Evolutionary conservation across 2,329 filamentous ascomycete species (phyloP), one percentile per base, ranked within the genome.

Genomic region (Aspergillus candidus): DNA sequence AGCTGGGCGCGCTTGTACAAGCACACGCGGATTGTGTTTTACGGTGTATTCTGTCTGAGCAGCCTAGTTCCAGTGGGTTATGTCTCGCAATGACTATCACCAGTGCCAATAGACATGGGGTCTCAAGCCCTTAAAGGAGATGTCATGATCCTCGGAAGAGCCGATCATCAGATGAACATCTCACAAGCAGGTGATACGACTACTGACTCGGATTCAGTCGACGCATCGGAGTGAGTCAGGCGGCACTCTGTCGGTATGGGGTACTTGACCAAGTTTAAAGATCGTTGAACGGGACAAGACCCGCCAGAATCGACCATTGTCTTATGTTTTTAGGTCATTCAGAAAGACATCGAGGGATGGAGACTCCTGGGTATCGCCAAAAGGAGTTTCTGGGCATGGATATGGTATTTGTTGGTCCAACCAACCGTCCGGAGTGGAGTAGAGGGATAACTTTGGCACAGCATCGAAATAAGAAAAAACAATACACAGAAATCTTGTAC

Each of bases 21-120:
- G 88, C 88, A 0, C 94, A 94, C 64, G 82, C 84, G 1, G 78
- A 88, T 11, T 78, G 81, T 47, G 61, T 91, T 38, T 62, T 94
- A 37, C 83, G 85, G 36, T 82, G 84, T 59, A 94, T 87, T 0
- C 91, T 90, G 83, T 86, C 88, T 0, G 83, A 86, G 53, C 89
- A 95, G 61, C 88, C 88, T 3, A 73, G 83, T 3, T 93, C 86
- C n/a, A 91, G 87, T 60, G 76, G 87, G 37, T 70, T 94, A 14
- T 94, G 88, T 59, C 71, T 95, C 14, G 86, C 83, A 0, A 88
- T 94, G 64, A 88, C 86, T 0, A 82, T 93, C 1, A 86, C 94
- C 12, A 90, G 86, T 60, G 81, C 82, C 22, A 93, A 91, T 59
- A 88, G 85, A 48, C 78, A 82, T 51, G 87, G 41, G 81, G 88